A percentile compares a stretch with the other conserved stretches of the same genome.
Evolutionary conservation across 1,284 basidiomycete genomes (phyloP).

Genomic region (Amylostereum areolatum): DNA sequence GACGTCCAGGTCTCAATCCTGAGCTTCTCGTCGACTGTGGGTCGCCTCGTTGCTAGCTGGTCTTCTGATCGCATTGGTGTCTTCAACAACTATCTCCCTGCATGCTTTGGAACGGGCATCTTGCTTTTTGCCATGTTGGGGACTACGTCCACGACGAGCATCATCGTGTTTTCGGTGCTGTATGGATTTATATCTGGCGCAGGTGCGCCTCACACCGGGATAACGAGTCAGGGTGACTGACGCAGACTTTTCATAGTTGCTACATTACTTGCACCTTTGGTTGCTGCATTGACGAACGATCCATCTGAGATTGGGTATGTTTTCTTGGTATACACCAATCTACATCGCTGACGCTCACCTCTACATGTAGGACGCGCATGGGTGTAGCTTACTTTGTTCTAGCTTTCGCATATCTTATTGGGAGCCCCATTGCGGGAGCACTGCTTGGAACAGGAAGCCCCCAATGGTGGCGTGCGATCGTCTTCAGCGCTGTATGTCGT

Average conservation of each 20-base stretch:
- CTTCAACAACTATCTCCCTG: conserved; percentile 3
- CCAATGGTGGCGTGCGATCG: background rate
- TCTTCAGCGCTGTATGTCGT: background rate
- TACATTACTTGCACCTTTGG: background rate
- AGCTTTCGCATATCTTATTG: background rate
- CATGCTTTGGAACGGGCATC: conserved; percentile 5
- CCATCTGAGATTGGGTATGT: conserved; percentile 4
- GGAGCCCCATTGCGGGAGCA: conserved; percentile 1
- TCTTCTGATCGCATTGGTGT: conserved; percentile 9
- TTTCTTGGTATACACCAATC: no score
- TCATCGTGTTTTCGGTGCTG: conserved; percentile 9
- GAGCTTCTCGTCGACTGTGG: conserved; percentile 10
- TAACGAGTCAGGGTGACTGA: no score
- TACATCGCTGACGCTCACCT: background rate
- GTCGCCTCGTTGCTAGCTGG: conserved; percentile 14
- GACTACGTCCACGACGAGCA: conserved; percentile 5
- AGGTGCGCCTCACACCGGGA: no score
- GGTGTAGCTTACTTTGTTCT: background rate
- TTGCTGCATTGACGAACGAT: background rate
- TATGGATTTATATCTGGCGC: conserved; percentile 5
- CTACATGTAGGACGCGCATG: background rate
- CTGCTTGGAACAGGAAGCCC: background rate
- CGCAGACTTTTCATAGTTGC: background rate
- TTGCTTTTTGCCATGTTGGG: conserved; percentile 17
- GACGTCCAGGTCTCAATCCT: conserved; percentile 14